Base-by-base conservation (phyloP, 495 filamentous ascomycete genomes). In the Eremomyces bilateralis region DNA sequence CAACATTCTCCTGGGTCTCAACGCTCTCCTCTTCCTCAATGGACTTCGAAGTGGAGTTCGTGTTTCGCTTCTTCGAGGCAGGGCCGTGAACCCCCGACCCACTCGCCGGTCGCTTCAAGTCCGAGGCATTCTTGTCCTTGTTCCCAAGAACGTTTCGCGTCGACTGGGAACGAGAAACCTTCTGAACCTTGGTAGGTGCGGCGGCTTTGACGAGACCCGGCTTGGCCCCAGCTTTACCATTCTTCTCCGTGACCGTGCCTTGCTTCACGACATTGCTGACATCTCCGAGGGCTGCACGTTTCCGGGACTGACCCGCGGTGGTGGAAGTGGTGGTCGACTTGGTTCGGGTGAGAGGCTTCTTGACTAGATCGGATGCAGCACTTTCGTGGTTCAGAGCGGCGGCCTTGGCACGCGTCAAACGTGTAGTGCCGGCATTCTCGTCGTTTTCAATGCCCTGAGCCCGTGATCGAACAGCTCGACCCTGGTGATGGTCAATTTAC, bases 381-480 rank as follows among this genome's bases (percentile, higher is more conserved):
- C 60, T 46, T 41, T 60, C 62, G 40, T 69, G 69, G 29, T 58
- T 64, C 25, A 85, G 58, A 16, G 76, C 75, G 27, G 80, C 80
- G 11, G 83, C 71, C 59, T 97, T 97, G 39, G 90, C 85, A 53
- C 88, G 67, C 35, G 88, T 97, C 49, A 94, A 47, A 56, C 85
- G 82, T 53, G 71, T 74, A 38, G 76, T 69, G 17, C 63, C 69
- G 27, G 55, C 58, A 47, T 91, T 93, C 63, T 95, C 88, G 49
- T 93, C 88, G 48, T 93, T 93, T 57, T 93, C 82, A 52, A 94
- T 85, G n/a, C n/a, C n/a, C n/a, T n/a, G n/a, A n/a, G n/a, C 64
- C 56, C 82, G 71, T 37, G 62, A 61, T 42, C 73, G 63, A 45
- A 64, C 53, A 35, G 58, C 56, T 42, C 73, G 64, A 49, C 57